Percentiles rank a stretch among this genome's conserved stretches.
phyloP scores from a whole-genome alignment of 1,139 yeast genomes.

The Debaryomycetaceae sp. region DNA sequence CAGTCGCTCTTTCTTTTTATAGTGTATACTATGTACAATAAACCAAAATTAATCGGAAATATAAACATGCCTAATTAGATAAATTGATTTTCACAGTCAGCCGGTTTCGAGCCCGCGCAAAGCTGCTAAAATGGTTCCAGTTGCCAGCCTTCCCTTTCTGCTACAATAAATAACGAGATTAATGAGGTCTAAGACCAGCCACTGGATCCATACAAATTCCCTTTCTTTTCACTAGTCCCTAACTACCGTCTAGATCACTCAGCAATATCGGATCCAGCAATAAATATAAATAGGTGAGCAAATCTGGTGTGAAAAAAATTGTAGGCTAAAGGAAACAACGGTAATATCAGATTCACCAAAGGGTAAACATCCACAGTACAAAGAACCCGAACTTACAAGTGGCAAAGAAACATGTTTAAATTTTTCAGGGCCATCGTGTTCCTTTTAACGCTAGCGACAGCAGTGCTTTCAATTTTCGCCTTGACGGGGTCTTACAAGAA shows the following conservation, averaged over 20 bases:
- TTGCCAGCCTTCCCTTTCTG: neutral
- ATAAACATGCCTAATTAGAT: too few species aligned
- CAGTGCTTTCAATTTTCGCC: conserved; percentile 37
- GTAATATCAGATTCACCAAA: neutral
- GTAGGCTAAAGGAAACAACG: neutral
- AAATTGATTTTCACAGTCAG: neutral
- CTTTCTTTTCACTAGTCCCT: neutral
- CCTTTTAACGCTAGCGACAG: conserved; percentile 31
- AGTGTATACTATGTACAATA: neutral
- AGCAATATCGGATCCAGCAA: too few species aligned
- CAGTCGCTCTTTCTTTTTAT: neutral
- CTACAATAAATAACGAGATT: neutral
- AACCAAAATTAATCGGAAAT: neutral
- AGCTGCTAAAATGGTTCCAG: neutral
- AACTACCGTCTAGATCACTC: neutral
- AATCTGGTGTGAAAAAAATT: neutral
- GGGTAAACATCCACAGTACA: neutral
- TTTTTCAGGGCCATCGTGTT: conserved; percentile 34
- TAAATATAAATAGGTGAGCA: neutral
- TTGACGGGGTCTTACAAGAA: conserved; percentile 42
- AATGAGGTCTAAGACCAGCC: neutral
- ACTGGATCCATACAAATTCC: neutral
- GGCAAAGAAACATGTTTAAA: conserved; percentile 22
- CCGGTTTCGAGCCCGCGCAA: neutral
- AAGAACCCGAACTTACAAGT: neutral